Base-by-base conservation (phyloP, 306 rosid genomes). In the Arachis hypogaea region DNA sequence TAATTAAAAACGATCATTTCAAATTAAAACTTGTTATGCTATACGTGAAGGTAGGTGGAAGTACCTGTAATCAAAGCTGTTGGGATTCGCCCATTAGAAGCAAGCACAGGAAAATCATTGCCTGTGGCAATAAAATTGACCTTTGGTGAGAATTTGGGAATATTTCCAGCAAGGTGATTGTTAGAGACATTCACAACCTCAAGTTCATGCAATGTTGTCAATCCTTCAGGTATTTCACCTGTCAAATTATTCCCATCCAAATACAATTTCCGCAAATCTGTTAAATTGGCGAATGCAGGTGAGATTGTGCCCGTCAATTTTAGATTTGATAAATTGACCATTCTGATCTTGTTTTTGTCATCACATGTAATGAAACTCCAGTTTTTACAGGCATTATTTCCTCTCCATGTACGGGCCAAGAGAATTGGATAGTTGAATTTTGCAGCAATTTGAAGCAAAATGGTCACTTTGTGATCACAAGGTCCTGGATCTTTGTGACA, bases 241-340 rank as follows among this genome's bases (percentile, higher is more conserved):
- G 80, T 70, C 80, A 89, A 77, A 51, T 70, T 61, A 59, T 89
- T 89, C 16, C 73, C 74, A 7, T 36, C 73, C 63, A 86, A 49
- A 47, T 47, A 7, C 84, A 89, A 78, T 22, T 4, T 75, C 55
- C 75, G 72, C 64, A 89, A 52, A 14, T 82, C 69, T 2, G 88
- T 85, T 41, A 72, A 85, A 29, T 80, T 82, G 7, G 82, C 81
- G 64, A 83, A 85, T 1, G 79, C 85, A 1, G 91, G 80, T 3
- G 94, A 89, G 50, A 89, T 83, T 11, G 68, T 85, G 49, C 94
- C 94, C 6, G 22, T 42, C 41, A 89, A 79, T 49, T 69, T 74
- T 83, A 66, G 73, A 55, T 77, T 86, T 9, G 51, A 74, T 1
- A 89, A 74, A 59, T 79, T 83, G 12, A 86, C 69, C 38, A 14